Base-by-base conservation (phyloP, 345 rosid species). In the Citrus inodora region DNA sequence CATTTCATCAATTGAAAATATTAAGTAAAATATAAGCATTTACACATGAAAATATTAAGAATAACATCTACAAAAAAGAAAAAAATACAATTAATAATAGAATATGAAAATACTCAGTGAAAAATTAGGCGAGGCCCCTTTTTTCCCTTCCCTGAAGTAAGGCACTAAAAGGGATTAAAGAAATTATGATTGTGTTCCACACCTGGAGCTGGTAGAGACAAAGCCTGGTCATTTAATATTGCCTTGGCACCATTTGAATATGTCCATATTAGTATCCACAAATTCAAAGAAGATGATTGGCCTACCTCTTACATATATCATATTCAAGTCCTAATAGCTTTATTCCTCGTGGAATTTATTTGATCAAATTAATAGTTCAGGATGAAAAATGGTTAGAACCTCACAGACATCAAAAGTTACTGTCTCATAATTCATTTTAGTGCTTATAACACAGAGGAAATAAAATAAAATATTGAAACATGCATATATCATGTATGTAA, bases 181-280 rank as follows among this genome's bases (percentile, higher is more conserved):
- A 51, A 46, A 67, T 46, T 53, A 58, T 69, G 19, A 78, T 76
- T 19, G 56, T 9, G n/a, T 70, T 7, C 74, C 64, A 66, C 61
- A 94, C 98, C 95, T 37, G 4, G 84, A 93, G 88, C 80, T 61
- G 92, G 93, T 51, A 86, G 48, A 56, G 82, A 28, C 70, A 88
- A 70, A 78, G 81, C 78, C 77, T 90, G 76, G 2, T 81, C 82
- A 82, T 95, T 95, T 83, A 91, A 64, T 48, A 76, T 70, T 51
- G 95, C 93, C 77, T 86, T 78, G 64, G 93, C 95, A 79, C 86
- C 90, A 74, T 79, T 67, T 25, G 84, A 85, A 68, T 82, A 22
- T 32, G 94, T 78, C 98, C 98, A 95, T 28, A 75, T 65, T 9
- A 97, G 98, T 77, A 93, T 81, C 21, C 97, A 86, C 71, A 95